Evolutionary conservation across 2,329 filamentous ascomycete genomes (phyloP).

Genomic region (Pestalotiopsis sp.): DNA sequence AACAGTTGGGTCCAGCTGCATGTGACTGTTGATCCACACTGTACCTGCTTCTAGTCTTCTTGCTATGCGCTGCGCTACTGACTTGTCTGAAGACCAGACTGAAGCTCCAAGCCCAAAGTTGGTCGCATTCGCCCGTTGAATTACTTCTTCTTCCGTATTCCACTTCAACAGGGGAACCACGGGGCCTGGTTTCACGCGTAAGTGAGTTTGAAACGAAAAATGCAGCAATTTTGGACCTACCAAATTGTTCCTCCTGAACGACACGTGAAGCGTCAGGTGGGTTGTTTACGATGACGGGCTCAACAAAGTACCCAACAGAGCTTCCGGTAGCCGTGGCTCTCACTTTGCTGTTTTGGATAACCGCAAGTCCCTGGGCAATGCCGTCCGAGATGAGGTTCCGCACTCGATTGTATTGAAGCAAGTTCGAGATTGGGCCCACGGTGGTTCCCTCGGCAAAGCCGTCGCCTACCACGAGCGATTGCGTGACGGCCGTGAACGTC

Average conservation of each 20-base stretch:
- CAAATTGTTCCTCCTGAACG: conserved; percentile 27
- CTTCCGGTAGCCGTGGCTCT: conserved; percentile 8
- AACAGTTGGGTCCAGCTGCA: conserved; percentile 37
- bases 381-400: conserved; percentile 21
- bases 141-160: conserved; percentile 45
- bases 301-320: conserved; percentile 14
- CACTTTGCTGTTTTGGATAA: neutral
- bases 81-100: conserved; percentile 52
- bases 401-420: conserved; percentile 26
- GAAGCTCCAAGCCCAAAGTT: conserved; percentile 55
- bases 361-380: conserved; percentile 1
- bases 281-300: conserved; percentile 25
- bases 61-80: conserved; percentile 47
- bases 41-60: conserved; percentile 51
- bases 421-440: conserved; percentile 26
- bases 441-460: conserved; percentile 18
- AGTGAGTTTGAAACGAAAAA: neutral
- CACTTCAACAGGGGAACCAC: conserved; percentile 46
- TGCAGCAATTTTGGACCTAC: neutral
- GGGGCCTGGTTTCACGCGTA: conserved; percentile 23
- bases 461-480: conserved; percentile 9
- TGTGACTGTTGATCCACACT: conserved; percentile 54
- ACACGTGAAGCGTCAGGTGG: conserved; percentile 24
- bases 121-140: conserved; percentile 49
- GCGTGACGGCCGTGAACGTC: conserved; percentile 39